Evolutionary conservation across 495 filamentous ascomycete species (phyloP).

Genomic region (Aspergillus steynii): DNA sequence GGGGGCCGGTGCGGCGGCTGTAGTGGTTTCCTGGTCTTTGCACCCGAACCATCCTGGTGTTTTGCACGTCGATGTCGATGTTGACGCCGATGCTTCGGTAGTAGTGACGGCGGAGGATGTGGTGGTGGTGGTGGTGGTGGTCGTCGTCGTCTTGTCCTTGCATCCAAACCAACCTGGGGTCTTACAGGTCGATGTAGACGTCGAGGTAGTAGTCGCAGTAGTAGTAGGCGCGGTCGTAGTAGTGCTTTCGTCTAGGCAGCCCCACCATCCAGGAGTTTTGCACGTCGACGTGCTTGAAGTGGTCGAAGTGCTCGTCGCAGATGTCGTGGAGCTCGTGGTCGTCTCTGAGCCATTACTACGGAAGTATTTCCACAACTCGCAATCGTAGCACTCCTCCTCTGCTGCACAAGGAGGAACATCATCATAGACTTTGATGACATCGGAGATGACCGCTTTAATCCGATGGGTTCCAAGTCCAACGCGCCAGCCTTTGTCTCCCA

Average conservation of each 20-base stretch:
- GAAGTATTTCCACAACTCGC: slow-evolving; percentile 91
- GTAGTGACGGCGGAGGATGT: slow-evolving; percentile 25
- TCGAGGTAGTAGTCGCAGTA: slow-evolving; percentile 43
- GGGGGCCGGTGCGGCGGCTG: not conserved
- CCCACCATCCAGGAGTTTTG: slow-evolving; percentile 78
- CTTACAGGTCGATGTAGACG: slow-evolving; percentile 65
- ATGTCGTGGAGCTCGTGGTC: slow-evolving; percentile 61
- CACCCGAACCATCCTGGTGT: slow-evolving; percentile 68
- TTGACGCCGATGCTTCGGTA: slow-evolving; percentile 18
- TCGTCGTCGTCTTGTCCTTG: slow-evolving; percentile 45
- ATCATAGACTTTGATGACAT: slow-evolving; percentile 82
- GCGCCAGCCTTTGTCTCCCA: slow-evolving; percentile 85
- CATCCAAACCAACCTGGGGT: slow-evolving; percentile 72
- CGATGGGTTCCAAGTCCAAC: slow-evolving; percentile 82
- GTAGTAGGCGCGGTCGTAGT: slow-evolving; percentile 58
- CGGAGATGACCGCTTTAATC: slow-evolving; percentile 78
- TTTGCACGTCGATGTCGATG: slow-evolving; percentile 48
- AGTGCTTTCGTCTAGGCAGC: slow-evolving; percentile 59
- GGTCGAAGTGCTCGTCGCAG: slow-evolving; percentile 70
- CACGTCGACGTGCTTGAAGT: slow-evolving; percentile 78
- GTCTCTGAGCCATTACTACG: slow-evolving; percentile 81
- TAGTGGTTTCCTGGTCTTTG: not conserved
- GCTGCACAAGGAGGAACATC: slow-evolving; percentile 72
- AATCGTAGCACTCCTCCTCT: slow-evolving; percentile 80
- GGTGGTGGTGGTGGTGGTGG: slow-evolving; percentile 28